Conservation (phyloP, 331 rosid genomes). For the Cydonia oblonga region DNA sequence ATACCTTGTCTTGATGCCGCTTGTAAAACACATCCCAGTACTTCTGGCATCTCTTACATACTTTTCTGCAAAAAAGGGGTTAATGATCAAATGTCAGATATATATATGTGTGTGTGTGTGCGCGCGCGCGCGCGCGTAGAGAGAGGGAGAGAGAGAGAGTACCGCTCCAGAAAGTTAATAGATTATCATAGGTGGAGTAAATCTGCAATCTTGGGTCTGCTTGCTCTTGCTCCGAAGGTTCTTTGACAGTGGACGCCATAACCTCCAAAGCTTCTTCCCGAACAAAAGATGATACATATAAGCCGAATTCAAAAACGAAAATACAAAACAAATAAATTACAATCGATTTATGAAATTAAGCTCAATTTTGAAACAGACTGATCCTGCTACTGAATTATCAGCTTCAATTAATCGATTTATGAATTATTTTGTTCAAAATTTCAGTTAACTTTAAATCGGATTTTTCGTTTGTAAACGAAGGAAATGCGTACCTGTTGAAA, state of each 20-base stretch:
- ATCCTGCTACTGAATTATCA: not conserved
- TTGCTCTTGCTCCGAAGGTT: constrained; percentile 27
- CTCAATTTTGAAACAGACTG: not conserved
- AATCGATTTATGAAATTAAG: not conserved
- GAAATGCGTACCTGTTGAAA: not conserved
- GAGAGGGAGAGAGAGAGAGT: not conserved
- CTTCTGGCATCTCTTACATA: constrained; percentile 81
- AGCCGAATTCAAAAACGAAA: too few species aligned
- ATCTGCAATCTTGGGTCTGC: constrained; percentile 54
- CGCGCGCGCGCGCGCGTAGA: too few species aligned
- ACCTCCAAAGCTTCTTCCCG: not conserved
- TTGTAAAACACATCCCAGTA: constrained; percentile 93
- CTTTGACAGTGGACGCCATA: constrained; percentile 41
- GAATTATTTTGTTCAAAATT: too few species aligned
- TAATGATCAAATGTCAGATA: not conserved
- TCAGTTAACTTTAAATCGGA: not conserved
- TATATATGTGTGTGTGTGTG: too few species aligned
- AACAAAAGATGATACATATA: not conserved
- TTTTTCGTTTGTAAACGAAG: not conserved
- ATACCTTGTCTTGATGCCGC: constrained; percentile 71
- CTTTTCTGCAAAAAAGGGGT: constrained; percentile 38
- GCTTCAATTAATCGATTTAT: not conserved
- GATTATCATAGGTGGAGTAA: constrained; percentile 42
- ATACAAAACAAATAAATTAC: too few species aligned
- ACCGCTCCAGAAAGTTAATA: constrained; percentile 86